Evolutionary conservation across 352 stramenopile genomes (phyloP).

Genomic region (Phytophthora sp.): DNA sequence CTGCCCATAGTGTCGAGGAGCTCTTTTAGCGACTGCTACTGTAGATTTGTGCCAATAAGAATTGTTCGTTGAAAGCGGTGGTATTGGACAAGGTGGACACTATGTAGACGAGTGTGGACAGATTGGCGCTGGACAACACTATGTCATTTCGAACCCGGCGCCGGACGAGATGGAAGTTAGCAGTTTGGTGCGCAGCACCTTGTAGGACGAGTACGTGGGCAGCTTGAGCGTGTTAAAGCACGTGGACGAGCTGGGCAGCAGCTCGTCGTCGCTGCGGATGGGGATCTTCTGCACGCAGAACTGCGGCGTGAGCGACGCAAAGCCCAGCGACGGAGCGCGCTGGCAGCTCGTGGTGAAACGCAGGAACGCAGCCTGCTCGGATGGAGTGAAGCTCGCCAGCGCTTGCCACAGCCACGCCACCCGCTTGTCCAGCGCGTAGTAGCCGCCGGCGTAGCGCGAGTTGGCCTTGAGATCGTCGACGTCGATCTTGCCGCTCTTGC

Average conservation of each 20-base stretch:
- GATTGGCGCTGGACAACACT: too few relatives aligned
- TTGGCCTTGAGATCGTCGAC: conserved; percentile 88
- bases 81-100: too few relatives aligned
- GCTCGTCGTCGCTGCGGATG: conserved; percentile 75
- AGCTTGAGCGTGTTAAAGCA: conserved; percentile 99
- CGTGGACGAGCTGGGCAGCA: conserved; percentile 94
- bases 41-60: too few relatives aligned
- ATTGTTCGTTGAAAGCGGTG: too few relatives aligned
- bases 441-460: conserved; percentile 93
- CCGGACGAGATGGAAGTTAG: conserved; percentile 93
- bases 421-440: conserved; percentile 87
- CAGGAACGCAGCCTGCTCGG: conserved; percentile 91
- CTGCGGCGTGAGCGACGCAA: conserved; percentile 91
- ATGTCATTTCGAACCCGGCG: conserved; percentile 97
- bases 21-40: too few relatives aligned
- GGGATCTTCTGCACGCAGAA: conserved; percentile 92
- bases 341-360: conserved; percentile 96
- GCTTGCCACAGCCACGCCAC: conserved; percentile 77
- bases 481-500: conserved; percentile 63
- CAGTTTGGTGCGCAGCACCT: conserved; percentile 94
- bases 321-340: conserved; percentile 94
- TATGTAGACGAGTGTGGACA: too few relatives aligned
- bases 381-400: conserved; percentile 73
- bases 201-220: conserved; percentile 95
- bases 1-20: conserved; percentile 10